Conservation (phyloP, 2,329 filamentous ascomycete species). For the Alternaria angustiovoidea region DNA sequence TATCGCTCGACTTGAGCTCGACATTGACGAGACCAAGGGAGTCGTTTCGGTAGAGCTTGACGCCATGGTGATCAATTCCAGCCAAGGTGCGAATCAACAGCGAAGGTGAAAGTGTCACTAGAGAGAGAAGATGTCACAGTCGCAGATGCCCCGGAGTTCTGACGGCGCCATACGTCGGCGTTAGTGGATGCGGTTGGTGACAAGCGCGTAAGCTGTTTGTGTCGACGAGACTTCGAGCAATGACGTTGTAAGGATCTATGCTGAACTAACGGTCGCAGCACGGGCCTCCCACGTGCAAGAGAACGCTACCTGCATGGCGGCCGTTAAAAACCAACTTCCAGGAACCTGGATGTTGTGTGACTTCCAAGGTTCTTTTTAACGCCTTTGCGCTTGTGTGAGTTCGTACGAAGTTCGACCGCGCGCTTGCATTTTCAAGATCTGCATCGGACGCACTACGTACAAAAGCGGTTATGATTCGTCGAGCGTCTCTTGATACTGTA, state of each 20-base stretch:
- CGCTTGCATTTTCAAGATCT: neutral
- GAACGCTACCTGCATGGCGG: conserved; percentile 12
- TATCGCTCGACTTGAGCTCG: conserved; percentile 33
- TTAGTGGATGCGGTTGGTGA: conserved; percentile 19
- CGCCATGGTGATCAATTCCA: conserved; percentile 35
- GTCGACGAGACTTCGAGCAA: conserved; percentile 25
- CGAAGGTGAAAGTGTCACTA: neutral
- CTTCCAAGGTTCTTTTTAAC: neutral
- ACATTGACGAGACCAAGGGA: conserved; percentile 49
- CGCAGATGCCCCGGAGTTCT: conserved; percentile 7
- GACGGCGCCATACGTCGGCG: conserved; percentile 24
- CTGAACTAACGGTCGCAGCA: conserved; percentile 13
- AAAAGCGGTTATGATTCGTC: neutral
- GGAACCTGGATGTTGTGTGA: neutral
- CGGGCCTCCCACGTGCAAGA: conserved; percentile 17
- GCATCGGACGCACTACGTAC: neutral
- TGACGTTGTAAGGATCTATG: conserved; percentile 23
- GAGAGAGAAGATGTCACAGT: conserved; percentile 8
- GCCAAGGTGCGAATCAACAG: neutral
- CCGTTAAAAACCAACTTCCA: conserved; percentile 16
- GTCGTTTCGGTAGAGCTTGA: conserved; percentile 49
- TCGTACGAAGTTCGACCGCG: neutral
- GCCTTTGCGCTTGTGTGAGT: neutral
- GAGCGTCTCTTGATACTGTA: neutral
- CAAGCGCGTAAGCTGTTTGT: conserved; percentile 16